Evolutionary conservation across 2,329 filamentous ascomycete species (phyloP).

Genomic region (Geosmithia putterillii): DNA sequence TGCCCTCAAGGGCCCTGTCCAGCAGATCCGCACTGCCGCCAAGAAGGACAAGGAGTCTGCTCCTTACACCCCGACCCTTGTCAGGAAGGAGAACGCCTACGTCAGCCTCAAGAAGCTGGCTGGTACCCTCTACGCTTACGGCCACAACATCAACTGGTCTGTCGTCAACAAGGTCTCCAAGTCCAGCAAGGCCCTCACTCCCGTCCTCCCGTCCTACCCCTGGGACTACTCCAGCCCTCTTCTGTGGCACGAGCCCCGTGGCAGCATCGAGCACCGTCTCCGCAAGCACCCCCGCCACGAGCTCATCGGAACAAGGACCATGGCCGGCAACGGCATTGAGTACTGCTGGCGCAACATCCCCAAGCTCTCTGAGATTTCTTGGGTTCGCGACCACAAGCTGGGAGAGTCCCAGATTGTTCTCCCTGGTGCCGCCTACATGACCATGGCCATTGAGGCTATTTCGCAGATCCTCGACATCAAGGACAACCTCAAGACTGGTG

Average conservation of each 20-base stretch:
- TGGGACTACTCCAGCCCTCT: neutral
- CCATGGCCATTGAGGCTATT: conserved; percentile 12
- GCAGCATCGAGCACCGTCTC: conserved; percentile 22
- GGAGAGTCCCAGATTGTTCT: conserved; percentile 22
- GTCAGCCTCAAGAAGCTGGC: neutral
- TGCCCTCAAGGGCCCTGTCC: conserved; percentile 4
- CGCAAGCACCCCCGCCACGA: conserved; percentile 26
- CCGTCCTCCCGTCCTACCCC: conserved; percentile 26
- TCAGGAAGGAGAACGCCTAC: neutral
- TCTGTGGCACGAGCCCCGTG: conserved; percentile 1
- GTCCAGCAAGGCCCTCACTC: conserved; percentile 8
- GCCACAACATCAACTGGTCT: neutral
- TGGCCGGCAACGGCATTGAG: conserved; percentile 5
- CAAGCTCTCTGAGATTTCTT: conserved; percentile 12
- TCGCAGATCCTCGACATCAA: neutral
- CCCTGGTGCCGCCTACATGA: conserved; percentile 20
- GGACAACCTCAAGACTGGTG: neutral
- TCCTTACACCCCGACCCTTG: neutral
- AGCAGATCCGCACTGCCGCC: conserved; percentile 12
- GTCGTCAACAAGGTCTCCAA: neutral
- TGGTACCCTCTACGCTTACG: conserved; percentile 1
- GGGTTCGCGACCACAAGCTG: conserved; percentile 29
- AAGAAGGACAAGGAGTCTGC: neutral
- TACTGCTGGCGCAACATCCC: conserved; percentile 4
- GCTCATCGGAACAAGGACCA: conserved; percentile 27